Percentiles rank a stretch among this genome's conserved stretches.
phyloP scores from a whole-genome alignment of 495 filamentous ascomycete genomes.

The Penicilliopsis zonata region DNA sequence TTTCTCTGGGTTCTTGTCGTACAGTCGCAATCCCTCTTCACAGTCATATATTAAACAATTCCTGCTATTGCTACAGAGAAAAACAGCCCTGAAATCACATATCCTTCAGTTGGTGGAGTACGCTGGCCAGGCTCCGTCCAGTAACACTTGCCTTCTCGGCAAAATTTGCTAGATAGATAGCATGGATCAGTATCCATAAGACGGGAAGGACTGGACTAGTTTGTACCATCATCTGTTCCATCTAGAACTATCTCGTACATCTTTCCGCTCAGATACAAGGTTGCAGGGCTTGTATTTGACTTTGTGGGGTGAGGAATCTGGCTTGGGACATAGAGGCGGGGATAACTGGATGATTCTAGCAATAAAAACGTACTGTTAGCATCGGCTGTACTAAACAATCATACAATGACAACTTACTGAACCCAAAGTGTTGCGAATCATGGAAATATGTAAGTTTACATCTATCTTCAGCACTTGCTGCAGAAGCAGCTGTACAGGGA shows the following conservation, averaged over 20 bases:
- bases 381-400: slow-evolving; percentile 1
- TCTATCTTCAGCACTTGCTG: slow-evolving; percentile 9
- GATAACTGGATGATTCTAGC: slow-evolving; percentile 16
- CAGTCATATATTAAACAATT: background rate
- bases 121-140: slow-evolving; percentile 7
- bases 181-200: slow-evolving; percentile 9
- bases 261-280: slow-evolving; percentile 15
- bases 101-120: slow-evolving; percentile 16
- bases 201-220: slow-evolving; percentile 2
- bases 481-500: slow-evolving; percentile 10
- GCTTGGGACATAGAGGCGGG: slow-evolving; percentile 17
- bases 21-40: background rate
- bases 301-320: slow-evolving; percentile 16
- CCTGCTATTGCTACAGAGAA: background rate
- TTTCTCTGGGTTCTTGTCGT: too few species aligned
- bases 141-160: slow-evolving; percentile 15
- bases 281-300: slow-evolving; percentile 20
- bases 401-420: slow-evolving; percentile 9
- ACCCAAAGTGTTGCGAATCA: slow-evolving; percentile 19
- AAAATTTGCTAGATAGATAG: slow-evolving; percentile 15
- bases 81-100: slow-evolving; percentile 13
- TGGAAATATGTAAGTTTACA: slow-evolving; percentile 24
- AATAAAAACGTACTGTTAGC: slow-evolving; percentile 6
- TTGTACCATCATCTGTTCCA: slow-evolving; percentile 18
- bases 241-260: slow-evolving; percentile 21